These are phyloP conservation scores for Citrullus colocynthis DNA, from an alignment of 306 rosid genomes.

Conservation along the genomic window DNA sequence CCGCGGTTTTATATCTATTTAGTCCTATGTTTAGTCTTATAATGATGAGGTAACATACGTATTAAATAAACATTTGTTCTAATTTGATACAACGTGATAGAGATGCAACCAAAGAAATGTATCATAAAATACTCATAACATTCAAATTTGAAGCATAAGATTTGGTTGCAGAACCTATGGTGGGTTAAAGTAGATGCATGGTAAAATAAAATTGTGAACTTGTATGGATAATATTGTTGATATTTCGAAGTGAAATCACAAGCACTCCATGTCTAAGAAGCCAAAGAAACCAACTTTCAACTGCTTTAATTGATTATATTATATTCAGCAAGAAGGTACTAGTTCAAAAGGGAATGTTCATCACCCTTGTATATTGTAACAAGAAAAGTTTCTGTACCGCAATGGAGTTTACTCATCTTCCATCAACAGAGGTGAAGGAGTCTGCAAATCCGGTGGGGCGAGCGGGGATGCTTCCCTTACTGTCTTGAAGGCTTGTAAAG, in stretches of 20 bases:
- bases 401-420: conserved; percentile 24
- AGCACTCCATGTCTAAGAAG: not conserved
- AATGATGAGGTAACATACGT: too few relatives aligned
- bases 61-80: too few relatives aligned
- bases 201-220: not conserved
- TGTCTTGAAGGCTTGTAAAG: conserved; percentile 33
- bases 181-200: not conserved
- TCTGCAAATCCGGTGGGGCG: conserved; percentile 65
- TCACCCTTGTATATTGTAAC: not conserved
- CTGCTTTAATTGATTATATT: not conserved
- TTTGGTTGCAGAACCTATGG: not conserved
- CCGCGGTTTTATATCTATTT: too few relatives aligned
- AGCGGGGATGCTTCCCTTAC: conserved; percentile 50
- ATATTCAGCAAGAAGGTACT: not conserved
- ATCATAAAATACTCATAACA: too few relatives aligned
- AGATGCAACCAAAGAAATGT: too few relatives aligned
- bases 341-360: not conserved
- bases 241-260: not conserved
- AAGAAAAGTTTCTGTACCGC: not conserved
- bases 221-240: not conserved
- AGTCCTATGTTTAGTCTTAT: too few relatives aligned
- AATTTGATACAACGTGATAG: too few relatives aligned
- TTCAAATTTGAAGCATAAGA: not conserved
- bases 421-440: conserved; percentile 55
- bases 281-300: not conserved